Conservation (phyloP, 805 yeast species). For the Grigorovia humatica region DNA sequence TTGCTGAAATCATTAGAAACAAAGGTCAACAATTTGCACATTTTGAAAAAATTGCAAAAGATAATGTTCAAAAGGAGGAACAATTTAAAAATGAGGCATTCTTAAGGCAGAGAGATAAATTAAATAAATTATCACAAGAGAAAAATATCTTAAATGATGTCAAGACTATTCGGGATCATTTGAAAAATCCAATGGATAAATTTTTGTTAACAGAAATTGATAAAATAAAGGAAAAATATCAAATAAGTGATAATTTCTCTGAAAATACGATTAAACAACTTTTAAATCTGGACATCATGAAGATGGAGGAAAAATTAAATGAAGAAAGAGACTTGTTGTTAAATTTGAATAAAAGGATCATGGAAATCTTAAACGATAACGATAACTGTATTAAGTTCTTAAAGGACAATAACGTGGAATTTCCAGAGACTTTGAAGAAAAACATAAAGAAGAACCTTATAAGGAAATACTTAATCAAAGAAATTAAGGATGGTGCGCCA, state of each 20-base stretch:
- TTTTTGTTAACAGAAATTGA: background rate
- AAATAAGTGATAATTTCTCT: constrained; percentile 36
- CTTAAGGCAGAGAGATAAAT: constrained; percentile 36
- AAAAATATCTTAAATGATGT: constrained; percentile 23
- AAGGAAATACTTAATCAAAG: constrained; percentile 44
- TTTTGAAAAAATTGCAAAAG: constrained; percentile 65
- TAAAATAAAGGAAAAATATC: constrained; percentile 36
- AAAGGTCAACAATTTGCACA: constrained; percentile 86
- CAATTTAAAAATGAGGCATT: constrained; percentile 39
- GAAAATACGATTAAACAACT: constrained; percentile 30
- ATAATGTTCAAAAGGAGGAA: constrained; percentile 60
- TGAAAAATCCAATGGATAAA: background rate
- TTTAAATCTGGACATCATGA: constrained; percentile 32
- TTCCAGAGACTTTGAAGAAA: constrained; percentile 35
- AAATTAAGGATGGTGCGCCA: background rate
- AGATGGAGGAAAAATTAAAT: constrained; percentile 22
- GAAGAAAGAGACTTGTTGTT: constrained; percentile 27
- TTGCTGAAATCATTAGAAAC: constrained; percentile 81
- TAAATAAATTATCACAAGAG: constrained; percentile 8
- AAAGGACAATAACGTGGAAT: constrained; percentile 28
- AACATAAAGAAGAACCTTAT: constrained; percentile 61
- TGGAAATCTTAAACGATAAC: constrained; percentile 29
- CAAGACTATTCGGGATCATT: constrained; percentile 10
- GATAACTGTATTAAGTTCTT: constrained; percentile 26
- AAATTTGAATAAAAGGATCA: constrained; percentile 29